Percentiles rank a stretch among this genome's conserved stretches.
Evolutionary conservation across 2,329 filamentous ascomycete species (phyloP).

Genomic region (Didymella pinodella): DNA sequence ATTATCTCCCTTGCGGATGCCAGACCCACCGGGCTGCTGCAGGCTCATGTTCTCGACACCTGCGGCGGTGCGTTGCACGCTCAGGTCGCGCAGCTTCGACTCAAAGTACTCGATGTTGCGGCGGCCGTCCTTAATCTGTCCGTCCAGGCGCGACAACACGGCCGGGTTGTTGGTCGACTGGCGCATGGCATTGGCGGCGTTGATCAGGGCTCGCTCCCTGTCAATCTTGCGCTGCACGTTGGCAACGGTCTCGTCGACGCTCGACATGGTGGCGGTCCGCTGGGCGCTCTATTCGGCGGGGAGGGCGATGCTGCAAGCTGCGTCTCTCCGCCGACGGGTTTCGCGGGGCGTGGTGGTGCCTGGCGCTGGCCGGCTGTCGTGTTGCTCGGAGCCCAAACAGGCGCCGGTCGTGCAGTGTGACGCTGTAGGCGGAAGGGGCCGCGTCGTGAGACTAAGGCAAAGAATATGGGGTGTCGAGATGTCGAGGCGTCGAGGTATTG

Average conservation of each 20-base stretch:
- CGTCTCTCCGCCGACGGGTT: constrained; percentile 39
- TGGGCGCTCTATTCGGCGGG: constrained; percentile 27
- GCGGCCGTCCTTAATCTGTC: constrained; percentile 90
- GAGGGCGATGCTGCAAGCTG: constrained; percentile 30
- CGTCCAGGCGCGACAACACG: constrained; percentile 88
- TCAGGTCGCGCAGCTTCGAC: constrained; percentile 86
- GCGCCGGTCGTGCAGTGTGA: constrained; percentile 28
- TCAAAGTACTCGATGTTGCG: constrained; percentile 96
- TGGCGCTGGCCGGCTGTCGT: constrained; percentile 34
- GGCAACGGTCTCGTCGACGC: constrained; percentile 70
- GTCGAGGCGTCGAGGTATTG: background rate
- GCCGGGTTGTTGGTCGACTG: constrained; percentile 93
- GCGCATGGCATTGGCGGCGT: constrained; percentile 92
- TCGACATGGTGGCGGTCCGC: constrained; percentile 59
- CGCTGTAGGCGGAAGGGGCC: constrained; percentile 19
- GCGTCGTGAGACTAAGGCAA: constrained; percentile 14
- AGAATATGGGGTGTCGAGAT: constrained; percentile 5
- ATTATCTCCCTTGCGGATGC: constrained; percentile 48
- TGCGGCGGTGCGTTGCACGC: constrained; percentile 77
- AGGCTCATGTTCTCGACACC: constrained; percentile 73
- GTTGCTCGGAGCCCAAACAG: constrained; percentile 38
- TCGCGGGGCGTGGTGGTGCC: constrained; percentile 36
- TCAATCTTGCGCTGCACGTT: constrained; percentile 97
- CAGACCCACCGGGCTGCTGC: constrained; percentile 55
- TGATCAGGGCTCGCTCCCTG: constrained; percentile 93